Evolutionary conservation across 2,329 filamentous ascomycete genomes (phyloP).

Genomic region (Fusarium nelsonii): DNA sequence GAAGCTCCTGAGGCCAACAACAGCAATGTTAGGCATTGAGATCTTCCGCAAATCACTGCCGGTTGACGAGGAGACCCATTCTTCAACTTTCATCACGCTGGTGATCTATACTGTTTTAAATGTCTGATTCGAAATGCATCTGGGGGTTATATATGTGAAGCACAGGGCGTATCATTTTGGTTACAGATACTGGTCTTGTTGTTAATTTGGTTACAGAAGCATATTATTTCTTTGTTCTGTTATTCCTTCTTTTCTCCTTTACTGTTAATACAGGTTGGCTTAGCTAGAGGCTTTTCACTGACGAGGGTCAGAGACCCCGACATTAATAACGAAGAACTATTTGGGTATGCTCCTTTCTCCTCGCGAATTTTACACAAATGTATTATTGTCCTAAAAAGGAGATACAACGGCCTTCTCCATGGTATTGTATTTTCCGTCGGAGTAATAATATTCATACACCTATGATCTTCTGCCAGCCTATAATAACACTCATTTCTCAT

Average conservation of each 20-base stretch:
- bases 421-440: background rate
- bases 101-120: background rate
- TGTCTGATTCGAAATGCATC: background rate
- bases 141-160: background rate
- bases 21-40: background rate
- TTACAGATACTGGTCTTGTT: background rate
- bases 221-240: background rate
- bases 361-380: background rate
- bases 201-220: background rate
- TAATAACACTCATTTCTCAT: background rate
- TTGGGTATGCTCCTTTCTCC: background rate
- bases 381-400: too few relatives aligned
- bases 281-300: background rate
- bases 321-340: background rate
- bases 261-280: background rate
- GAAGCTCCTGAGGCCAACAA: conserved; percentile 7
- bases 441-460: background rate
- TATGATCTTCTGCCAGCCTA: background rate
- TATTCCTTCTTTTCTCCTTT: background rate
- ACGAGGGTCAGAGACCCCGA: background rate
- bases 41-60: background rate
- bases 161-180: background rate
- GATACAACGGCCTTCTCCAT: background rate
- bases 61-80: conserved; percentile 2
- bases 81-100: background rate